Evolutionary conservation across 352 stramenopile genomes (phyloP), one percentile per base, ranked within the genome.

Genomic region (Globisporangium middletonii): DNA sequence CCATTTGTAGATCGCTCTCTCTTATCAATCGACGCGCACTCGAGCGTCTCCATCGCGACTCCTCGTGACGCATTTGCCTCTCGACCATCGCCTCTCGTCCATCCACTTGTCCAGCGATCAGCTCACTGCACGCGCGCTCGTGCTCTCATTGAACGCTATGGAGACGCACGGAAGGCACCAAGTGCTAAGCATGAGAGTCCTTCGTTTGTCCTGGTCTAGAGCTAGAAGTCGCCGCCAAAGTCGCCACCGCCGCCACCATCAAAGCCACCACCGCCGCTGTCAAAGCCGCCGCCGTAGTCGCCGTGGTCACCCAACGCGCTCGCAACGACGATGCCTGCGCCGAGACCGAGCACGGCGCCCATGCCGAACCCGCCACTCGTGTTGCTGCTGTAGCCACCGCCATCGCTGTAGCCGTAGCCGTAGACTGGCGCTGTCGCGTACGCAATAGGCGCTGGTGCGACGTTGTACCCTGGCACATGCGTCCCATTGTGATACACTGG

Each of bases 201-300:
- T 35, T 35, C 7, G 30, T 8, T 8, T 35, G 30, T 35, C 30
- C 30, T 35, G 30, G 2, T 4, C 30, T 8, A 35, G 38, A 15
- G 38, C 11, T 45, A 45, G 19, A 61, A 61, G 55, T 61, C 46
- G 3, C 42, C 53, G 16, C 46, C 46, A 41, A 33, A 35, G 30
- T 12, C 55, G 26, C 46, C 43, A 23, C 43, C 53, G 44, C 38
- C 43, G 28, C 26, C 33, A 6, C 35, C 23, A 48, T 26, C 42
- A 38, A 47, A 47, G 4, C 38, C 51, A 3, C 46, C 30, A 49
- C 45, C 51, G 11, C 51, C 51, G 23, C 51, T 27, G 23, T 49
- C 38, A 37, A 49, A 57, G 35, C 51, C 51, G 0, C 51, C 51
- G 23, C 42, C 42, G 27, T 50, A 51, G 30, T 54, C 27, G 35